A percentile compares a stretch with the other conserved stretches of the same genome.
Evolutionary conservation across 2,329 filamentous ascomycete genomes (phyloP).

Genomic region (Cladorrhinum sp.): DNA sequence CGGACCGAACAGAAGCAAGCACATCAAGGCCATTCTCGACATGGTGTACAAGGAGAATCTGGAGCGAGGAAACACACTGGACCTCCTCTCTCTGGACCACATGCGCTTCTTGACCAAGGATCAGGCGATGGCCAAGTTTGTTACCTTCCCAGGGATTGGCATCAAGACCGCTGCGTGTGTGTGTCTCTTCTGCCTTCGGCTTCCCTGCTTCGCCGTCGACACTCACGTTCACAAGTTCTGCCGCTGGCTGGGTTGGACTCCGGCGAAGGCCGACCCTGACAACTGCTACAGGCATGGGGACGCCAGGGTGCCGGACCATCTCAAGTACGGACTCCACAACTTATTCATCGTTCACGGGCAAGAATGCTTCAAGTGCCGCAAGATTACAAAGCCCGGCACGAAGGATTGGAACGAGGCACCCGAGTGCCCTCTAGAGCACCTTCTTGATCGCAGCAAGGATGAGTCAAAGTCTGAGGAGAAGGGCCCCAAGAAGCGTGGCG

Average conservation of each 20-base stretch:
- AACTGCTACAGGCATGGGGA: constrained; percentile 54
- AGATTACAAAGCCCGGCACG: constrained; percentile 52
- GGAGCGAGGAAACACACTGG: constrained; percentile 30
- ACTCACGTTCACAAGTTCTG: constrained; percentile 54
- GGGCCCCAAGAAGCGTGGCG: background rate
- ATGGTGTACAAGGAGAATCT: constrained; percentile 66
- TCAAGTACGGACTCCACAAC: constrained; percentile 56
- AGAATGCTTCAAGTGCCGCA: constrained; percentile 45
- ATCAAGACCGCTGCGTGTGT: constrained; percentile 58
- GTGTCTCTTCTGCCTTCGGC: constrained; percentile 52
- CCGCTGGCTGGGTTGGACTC: constrained; percentile 55
- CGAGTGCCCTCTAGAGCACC: constrained; percentile 41
- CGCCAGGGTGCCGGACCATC: constrained; percentile 46
- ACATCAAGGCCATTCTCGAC: constrained; percentile 71
- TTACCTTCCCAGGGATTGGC: constrained; percentile 51
- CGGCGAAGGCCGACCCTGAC: constrained; percentile 44
- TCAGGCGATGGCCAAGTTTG: constrained; percentile 50
- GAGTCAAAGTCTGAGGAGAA: constrained; percentile 22
- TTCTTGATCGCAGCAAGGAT: constrained; percentile 36
- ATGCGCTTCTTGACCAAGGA: constrained; percentile 44
- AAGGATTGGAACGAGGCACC: constrained; percentile 57
- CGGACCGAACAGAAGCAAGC: constrained; percentile 64
- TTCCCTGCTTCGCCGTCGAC: constrained; percentile 55
- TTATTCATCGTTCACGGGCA: constrained; percentile 54
- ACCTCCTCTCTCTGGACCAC: constrained; percentile 51